A percentile compares a stretch with the other conserved stretches of the same genome.
These are phyloP conservation scores for Aspergillus ibericus DNA, from an alignment of 2,329 filamentous ascomycete species.

Conservation along the genomic window DNA sequence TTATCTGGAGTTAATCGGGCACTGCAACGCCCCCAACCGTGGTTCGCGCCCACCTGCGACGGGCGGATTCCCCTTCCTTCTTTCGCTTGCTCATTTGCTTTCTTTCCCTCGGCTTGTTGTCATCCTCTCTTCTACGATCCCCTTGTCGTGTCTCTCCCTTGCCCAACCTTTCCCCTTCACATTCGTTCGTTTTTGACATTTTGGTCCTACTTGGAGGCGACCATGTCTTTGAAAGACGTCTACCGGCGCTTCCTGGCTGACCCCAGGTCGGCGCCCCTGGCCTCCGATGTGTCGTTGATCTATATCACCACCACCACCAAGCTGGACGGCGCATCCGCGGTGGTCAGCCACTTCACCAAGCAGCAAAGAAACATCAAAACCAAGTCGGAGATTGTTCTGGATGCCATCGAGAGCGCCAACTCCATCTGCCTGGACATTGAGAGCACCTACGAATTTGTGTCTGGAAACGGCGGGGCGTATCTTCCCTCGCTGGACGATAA, in stretches of 20 bases:
- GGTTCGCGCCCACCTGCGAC: slow-evolving; percentile 12
- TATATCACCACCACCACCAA: slow-evolving; percentile 88
- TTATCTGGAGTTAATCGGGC: background rate
- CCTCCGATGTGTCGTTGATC: slow-evolving; percentile 68
- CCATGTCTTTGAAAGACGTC: slow-evolving; percentile 47
- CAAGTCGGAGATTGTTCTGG: slow-evolving; percentile 75
- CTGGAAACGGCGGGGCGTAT: slow-evolving; percentile 74
- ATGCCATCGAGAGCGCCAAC: slow-evolving; percentile 68
- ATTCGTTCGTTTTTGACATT: slow-evolving; percentile 12
- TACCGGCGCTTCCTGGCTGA: slow-evolving; percentile 73
- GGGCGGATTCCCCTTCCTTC: slow-evolving; percentile 6
- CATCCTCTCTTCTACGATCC: slow-evolving; percentile 11
- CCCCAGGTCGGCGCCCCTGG: slow-evolving; percentile 64
- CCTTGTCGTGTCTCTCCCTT: slow-evolving; percentile 16
- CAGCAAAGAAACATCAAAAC: slow-evolving; percentile 76
- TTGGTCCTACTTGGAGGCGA: slow-evolving; percentile 4
- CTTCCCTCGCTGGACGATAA: slow-evolving; percentile 90
- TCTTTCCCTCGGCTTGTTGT: slow-evolving; percentile 3
- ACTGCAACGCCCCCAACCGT: slow-evolving; percentile 4
- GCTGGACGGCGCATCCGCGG: slow-evolving; percentile 68
- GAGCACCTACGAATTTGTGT: slow-evolving; percentile 77
- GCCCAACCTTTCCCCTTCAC: slow-evolving; percentile 2
- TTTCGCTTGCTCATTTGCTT: background rate
- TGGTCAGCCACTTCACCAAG: slow-evolving; percentile 76
- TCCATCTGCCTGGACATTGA: slow-evolving; percentile 76